These are phyloP conservation scores for Carpinus fangiana DNA, from an alignment of 306 rosid species.

Conservation along the genomic window DNA sequence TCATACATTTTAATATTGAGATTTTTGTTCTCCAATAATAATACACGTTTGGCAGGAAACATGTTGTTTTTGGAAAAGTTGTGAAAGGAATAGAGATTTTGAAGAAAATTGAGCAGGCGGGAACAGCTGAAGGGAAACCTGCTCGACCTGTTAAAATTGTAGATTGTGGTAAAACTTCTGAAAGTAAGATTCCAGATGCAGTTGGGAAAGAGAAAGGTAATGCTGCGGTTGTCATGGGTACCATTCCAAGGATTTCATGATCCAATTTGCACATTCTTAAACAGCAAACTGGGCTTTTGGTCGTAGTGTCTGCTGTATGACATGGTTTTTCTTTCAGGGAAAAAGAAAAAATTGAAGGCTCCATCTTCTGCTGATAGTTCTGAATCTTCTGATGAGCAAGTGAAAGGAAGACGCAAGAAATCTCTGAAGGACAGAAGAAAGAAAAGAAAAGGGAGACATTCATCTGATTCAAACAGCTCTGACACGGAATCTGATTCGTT, in stretches of 20 bases:
- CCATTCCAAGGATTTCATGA: background rate
- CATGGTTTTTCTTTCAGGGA: slow-evolving; percentile 46
- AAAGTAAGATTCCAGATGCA: slow-evolving; percentile 38
- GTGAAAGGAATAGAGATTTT: slow-evolving; percentile 68
- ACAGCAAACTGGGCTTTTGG: background rate
- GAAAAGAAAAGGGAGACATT: slow-evolving; percentile 58
- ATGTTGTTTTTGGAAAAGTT: slow-evolving; percentile 93
- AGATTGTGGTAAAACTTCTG: slow-evolving; percentile 79
- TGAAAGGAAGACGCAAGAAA: slow-evolving; percentile 53
- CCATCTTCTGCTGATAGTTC: slow-evolving; percentile 56
- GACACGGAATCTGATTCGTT: slow-evolving; percentile 45
- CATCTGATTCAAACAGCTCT: slow-evolving; percentile 73
- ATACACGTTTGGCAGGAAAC: slow-evolving; percentile 63
- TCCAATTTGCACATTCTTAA: background rate
- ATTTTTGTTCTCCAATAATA: slow-evolving; percentile 1
- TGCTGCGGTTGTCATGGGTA: background rate
- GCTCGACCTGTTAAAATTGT: slow-evolving; percentile 65
- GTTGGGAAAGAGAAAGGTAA: slow-evolving; percentile 78
- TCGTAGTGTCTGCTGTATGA: slow-evolving; percentile 12
- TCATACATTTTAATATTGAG: slow-evolving; percentile 16
- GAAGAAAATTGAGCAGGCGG: slow-evolving; percentile 78
- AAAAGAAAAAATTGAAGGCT: slow-evolving; percentile 59
- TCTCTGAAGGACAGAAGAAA: slow-evolving; percentile 53
- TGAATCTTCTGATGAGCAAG: slow-evolving; percentile 47
- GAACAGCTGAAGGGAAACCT: slow-evolving; percentile 84